Evolutionary conservation across 2,329 filamentous ascomycete genomes (phyloP), one percentile per base, ranked within the genome.

Genomic region (Parasarocladium wereldwijsianum): DNA sequence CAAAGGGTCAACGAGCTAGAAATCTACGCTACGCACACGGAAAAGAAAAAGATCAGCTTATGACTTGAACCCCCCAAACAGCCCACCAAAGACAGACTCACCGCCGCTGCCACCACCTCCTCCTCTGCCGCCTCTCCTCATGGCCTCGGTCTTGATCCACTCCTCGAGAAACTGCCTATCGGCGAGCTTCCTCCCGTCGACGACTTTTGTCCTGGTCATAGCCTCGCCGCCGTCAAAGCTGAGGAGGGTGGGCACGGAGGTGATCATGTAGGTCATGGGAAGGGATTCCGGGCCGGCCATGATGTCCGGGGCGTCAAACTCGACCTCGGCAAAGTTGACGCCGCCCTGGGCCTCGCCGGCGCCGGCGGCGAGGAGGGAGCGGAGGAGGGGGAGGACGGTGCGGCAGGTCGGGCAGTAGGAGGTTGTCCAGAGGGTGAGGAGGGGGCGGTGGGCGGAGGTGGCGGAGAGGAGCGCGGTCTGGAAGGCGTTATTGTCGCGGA

Each of bases 381-480:
- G 44, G 5, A 74, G 30, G 8, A 70, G 46, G 4, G 69, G 69
- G 4, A 52, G 50, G 15, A 73, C 55, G 18, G 49, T 45, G 26
- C 54, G 57, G 46, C 70, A 74, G 11, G 66, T 64, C 4, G 59
- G 49, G 45, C 70, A 74, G 52, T 61, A 73, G 6, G 64, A 65
- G 1, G 69, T 58, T 0, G 67, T 70, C 70, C 69, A 76, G 23
- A 74, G 51, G 2, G 68, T 72, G 32, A 75, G 43, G n/a, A 74
- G 60, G 3, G 70, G 69, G 3, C 50, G 60, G 24, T 62, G 56
- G 5, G 66, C 54, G 5, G 66, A 65, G 3, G 63, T 59, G 3
- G 64, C 67, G 30, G 70, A 53, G n/a, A 64, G 55, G 33, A 69
- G 57, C 49, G 70, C 65, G 12, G 61, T 66, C 43, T 62, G 48